phyloP scores from a whole-genome alignment of 495 filamentous ascomycete species.

The Aspergillus campestris region DNA sequence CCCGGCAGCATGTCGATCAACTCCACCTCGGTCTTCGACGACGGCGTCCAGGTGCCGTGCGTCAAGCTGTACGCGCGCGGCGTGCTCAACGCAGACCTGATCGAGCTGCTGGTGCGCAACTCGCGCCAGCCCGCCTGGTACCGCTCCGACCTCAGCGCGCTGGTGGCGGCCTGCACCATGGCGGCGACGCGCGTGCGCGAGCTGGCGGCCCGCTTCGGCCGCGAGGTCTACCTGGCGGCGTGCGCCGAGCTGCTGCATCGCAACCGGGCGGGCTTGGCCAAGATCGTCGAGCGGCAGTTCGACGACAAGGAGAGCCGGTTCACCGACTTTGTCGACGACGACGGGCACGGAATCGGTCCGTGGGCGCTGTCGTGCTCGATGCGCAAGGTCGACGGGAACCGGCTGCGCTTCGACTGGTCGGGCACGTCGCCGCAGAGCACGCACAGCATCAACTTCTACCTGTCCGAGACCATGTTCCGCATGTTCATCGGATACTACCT shows the following conservation, averaged over 20 bases:
- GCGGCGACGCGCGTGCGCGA: slow-evolving; percentile 35
- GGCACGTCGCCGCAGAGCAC: slow-evolving; percentile 41
- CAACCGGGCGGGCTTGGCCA: slow-evolving; percentile 33
- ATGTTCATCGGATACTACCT: slow-evolving; percentile 46
- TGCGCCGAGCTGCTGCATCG: slow-evolving; percentile 35
- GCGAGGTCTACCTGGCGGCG: slow-evolving; percentile 34
- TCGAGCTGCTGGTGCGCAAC: slow-evolving; percentile 40
- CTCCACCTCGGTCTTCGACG: slow-evolving; percentile 42
- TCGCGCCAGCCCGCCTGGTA: slow-evolving; percentile 44
- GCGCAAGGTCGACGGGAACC: slow-evolving; percentile 26
- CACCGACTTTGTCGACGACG: slow-evolving; percentile 45
- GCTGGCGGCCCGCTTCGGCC: slow-evolving; percentile 36
- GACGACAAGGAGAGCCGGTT: slow-evolving; percentile 33
- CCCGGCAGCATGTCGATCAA: slow-evolving; percentile 46
- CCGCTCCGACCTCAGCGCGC: slow-evolving; percentile 37
- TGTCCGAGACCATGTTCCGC: slow-evolving; percentile 44
- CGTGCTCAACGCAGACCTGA: slow-evolving; percentile 33
- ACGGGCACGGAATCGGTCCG: slow-evolving; percentile 41
- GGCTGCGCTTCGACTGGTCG: slow-evolving; percentile 38
- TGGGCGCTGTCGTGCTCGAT: slow-evolving; percentile 43
- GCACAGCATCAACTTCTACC: slow-evolving; percentile 43
- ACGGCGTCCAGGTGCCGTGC: slow-evolving; percentile 43
- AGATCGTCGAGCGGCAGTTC: slow-evolving; percentile 39
- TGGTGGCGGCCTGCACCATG: slow-evolving; percentile 40
- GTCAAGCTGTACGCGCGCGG: slow-evolving; percentile 39